These are phyloP conservation scores for Trypanosoma platydactyli DNA, from an alignment of 208 protist species.

Conservation along the genomic window DNA sequence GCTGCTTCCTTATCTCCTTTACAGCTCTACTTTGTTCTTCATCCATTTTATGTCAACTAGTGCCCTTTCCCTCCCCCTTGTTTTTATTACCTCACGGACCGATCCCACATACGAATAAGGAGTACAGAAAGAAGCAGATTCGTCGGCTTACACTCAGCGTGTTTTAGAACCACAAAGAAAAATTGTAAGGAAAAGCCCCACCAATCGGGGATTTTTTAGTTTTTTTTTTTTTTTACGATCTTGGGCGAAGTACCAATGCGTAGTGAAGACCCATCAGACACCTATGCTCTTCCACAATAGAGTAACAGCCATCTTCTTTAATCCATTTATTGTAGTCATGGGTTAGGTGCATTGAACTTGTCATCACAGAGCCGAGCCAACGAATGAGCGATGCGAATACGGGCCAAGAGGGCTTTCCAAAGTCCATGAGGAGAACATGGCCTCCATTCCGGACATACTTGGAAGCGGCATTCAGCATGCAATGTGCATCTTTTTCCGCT, in stretches of 20 bases:
- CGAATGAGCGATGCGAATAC: slow-evolving; percentile 34
- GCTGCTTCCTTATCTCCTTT: slow-evolving; percentile 38
- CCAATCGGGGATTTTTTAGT: not conserved
- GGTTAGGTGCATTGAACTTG: slow-evolving; percentile 71
- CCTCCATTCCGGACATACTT: slow-evolving; percentile 56
- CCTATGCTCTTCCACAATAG: slow-evolving; percentile 50
- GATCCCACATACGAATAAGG: not conserved
- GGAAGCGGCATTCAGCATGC: slow-evolving; percentile 56
- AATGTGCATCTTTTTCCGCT: slow-evolving; percentile 37
- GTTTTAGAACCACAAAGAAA: slow-evolving; percentile 6
- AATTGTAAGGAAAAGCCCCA: not conserved
- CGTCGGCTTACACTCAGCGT: not conserved
- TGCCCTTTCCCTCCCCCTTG: not conserved
- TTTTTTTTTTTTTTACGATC: slow-evolving; percentile 7
- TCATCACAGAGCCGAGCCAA: slow-evolving; percentile 56
- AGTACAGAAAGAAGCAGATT: not conserved
- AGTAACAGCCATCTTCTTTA: slow-evolving; percentile 61
- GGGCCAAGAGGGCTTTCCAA: slow-evolving; percentile 52
- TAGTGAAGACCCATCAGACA: slow-evolving; percentile 76
- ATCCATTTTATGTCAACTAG: slow-evolving; percentile 19
- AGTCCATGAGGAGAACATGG: slow-evolving; percentile 77
- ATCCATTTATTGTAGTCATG: slow-evolving; percentile 84
- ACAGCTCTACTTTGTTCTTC: slow-evolving; percentile 36
- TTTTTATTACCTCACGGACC: too few relatives aligned
- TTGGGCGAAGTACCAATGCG: slow-evolving; percentile 41